These are phyloP conservation scores for Rhazya stricta DNA, from an alignment of 257 asterid genomes.

Conservation along the genomic window DNA sequence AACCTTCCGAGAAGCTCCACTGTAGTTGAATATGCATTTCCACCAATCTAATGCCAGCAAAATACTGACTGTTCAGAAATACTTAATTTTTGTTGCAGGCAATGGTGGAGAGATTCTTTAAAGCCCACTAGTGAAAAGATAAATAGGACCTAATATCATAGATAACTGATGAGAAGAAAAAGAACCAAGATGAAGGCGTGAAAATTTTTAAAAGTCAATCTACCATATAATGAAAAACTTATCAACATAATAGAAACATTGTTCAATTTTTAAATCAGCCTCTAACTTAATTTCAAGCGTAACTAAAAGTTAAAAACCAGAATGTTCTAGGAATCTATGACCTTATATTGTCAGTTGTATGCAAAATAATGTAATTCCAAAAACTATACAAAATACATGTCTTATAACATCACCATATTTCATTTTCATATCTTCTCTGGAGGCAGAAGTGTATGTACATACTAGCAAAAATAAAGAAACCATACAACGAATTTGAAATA, in stretches of 20 bases:
- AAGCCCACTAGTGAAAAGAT: not conserved
- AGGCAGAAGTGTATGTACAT: not conserved
- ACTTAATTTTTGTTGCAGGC: not conserved
- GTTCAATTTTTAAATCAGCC: not conserved
- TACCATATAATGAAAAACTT: not conserved
- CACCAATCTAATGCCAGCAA: not conserved
- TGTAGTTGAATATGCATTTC: not conserved
- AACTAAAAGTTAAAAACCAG: not conserved
- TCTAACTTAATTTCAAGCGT: not conserved
- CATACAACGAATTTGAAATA: not conserved
- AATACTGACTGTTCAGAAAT: not conserved
- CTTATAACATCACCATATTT: not conserved
- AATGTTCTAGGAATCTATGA: not conserved
- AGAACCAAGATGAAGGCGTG: not conserved
- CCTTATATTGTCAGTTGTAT: not conserved
- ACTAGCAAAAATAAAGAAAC: not conserved
- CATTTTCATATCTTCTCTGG: not conserved
- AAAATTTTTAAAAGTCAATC: not conserved
- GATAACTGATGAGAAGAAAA: not conserved
- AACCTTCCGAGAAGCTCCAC: not conserved
- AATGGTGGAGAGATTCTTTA: not conserved
- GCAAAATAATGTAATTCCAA: not conserved
- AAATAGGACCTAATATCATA: not conserved
- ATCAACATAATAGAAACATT: not conserved
- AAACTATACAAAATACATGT: no score